A percentile compares a stretch with the other conserved stretches of the same genome.
Evolutionary conservation across 352 stramenopile species (phyloP).

Genomic region (Phytophthora melonis): DNA sequence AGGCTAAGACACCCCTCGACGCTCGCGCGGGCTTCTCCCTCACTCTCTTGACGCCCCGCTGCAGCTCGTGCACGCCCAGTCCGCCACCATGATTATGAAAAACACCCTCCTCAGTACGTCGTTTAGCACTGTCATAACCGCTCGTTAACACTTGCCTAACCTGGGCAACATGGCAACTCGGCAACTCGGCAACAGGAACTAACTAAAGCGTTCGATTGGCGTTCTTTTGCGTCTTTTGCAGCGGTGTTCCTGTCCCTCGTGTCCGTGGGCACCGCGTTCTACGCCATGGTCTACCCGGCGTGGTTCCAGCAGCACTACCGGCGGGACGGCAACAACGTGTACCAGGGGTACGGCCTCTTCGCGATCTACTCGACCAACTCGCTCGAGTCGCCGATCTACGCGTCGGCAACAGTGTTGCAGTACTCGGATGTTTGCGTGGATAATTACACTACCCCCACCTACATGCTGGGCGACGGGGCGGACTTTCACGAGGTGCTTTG

Average conservation of each 20-base stretch:
- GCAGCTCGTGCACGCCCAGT: background rate
- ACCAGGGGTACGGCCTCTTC: slow-evolving; percentile 85
- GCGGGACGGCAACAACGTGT: slow-evolving; percentile 74
- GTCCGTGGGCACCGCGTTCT: slow-evolving; percentile 80
- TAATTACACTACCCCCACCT: slow-evolving; percentile 69
- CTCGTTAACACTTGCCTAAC: slow-evolving; percentile 7
- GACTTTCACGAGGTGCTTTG: slow-evolving; percentile 80
- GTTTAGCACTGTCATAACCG: slow-evolving; percentile 5
- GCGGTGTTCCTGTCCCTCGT: slow-evolving; percentile 82
- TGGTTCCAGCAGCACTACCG: slow-evolving; percentile 91
- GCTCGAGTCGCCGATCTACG: slow-evolving; percentile 83
- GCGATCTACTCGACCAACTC: slow-evolving; percentile 83
- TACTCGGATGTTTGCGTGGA: slow-evolving; percentile 77
- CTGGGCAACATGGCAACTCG: background rate
- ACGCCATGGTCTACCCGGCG: slow-evolving; percentile 81
- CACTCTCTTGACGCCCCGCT: background rate
- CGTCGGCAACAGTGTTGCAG: slow-evolving; percentile 78
- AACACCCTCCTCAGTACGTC: slow-evolving; percentile 81
- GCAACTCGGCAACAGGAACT: background rate
- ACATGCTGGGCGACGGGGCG: slow-evolving; percentile 83
- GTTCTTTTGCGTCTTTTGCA: slow-evolving; percentile 31
- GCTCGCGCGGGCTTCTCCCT: background rate
- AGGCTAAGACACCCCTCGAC: slow-evolving; percentile 11
- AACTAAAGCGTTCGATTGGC: background rate
- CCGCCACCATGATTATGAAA: slow-evolving; percentile 61